These are phyloP conservation scores for Podospora tetraspora DNA, from an alignment of 495 filamentous ascomycete species.

Conservation along the genomic window DNA sequence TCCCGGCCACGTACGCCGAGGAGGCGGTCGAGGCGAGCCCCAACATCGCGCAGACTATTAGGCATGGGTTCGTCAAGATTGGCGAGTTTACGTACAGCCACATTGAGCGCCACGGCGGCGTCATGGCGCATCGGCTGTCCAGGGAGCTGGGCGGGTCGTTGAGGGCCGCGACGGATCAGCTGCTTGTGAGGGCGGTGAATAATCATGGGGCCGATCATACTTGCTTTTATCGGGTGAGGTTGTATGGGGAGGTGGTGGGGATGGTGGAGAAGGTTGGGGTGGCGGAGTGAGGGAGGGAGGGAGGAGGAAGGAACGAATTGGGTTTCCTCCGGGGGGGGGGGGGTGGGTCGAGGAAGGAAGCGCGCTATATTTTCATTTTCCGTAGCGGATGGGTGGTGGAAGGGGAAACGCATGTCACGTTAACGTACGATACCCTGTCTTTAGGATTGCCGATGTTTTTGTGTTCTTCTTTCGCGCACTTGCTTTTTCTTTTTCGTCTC, in stretches of 20 bases:
- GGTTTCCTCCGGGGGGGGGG: neutral
- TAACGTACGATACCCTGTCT: neutral
- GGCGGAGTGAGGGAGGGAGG: neutral
- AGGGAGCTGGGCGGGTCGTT: constrained; percentile 31
- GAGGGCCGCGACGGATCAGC: constrained; percentile 31
- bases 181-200: constrained; percentile 45
- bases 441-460: neutral
- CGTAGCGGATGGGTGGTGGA: neutral
- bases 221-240: constrained; percentile 55
- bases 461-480: neutral
- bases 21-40: constrained; percentile 14
- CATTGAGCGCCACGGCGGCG: constrained; percentile 34
- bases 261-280: neutral
- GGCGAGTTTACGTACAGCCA: constrained; percentile 50
- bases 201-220: constrained; percentile 41
- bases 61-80: constrained; percentile 45
- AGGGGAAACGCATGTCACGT: neutral
- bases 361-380: neutral
- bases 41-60: constrained; percentile 8
- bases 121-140: constrained; percentile 48
- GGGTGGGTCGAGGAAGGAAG: neutral
- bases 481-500: neutral
- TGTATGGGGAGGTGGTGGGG: constrained; percentile 44
- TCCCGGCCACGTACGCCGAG: constrained; percentile 21
- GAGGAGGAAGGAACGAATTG: neutral